Percentiles rank a stretch among this genome's conserved stretches.
Conservation (phyloP, 202 grass and related monocot species). For the Saccharum hybrid region DNA sequence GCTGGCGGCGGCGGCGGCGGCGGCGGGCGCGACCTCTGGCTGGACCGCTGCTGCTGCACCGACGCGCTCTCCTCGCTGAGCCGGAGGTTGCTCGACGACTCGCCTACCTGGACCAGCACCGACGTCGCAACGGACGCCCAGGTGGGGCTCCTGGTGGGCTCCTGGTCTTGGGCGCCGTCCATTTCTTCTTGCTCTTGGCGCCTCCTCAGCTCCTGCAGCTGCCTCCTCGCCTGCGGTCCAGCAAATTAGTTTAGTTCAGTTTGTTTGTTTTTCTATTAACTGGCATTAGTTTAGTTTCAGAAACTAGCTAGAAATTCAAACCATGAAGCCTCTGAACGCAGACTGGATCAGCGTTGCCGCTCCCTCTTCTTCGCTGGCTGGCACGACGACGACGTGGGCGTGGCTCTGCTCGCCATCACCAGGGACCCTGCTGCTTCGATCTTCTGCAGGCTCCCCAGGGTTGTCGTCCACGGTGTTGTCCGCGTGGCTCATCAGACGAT, state of each 20-base stretch:
- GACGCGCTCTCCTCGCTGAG: constrained; percentile 60
- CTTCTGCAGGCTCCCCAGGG: constrained; percentile 15
- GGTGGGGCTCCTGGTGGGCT: constrained; percentile 46
- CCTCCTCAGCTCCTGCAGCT: constrained; percentile 39
- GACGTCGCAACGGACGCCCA: constrained; percentile 59
- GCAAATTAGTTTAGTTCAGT: not conserved
- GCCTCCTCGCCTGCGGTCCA: constrained; percentile 54
- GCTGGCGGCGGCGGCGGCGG: not conserved
- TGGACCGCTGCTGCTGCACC: constrained; percentile 52
- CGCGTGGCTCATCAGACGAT: not conserved
- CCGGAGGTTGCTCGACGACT: constrained; percentile 61
- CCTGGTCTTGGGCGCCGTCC: constrained; percentile 21
- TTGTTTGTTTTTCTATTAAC: not conserved
- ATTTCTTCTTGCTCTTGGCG: constrained; percentile 19
- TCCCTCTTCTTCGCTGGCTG: constrained; percentile 27
- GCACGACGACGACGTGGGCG: not conserved
- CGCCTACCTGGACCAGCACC: constrained; percentile 74
- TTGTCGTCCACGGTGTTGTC: not conserved
- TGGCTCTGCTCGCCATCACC: not conserved
- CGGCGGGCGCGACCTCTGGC: constrained; percentile 45
- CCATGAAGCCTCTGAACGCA: constrained; percentile 71
- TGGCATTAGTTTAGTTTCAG: not conserved
- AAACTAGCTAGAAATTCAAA: constrained; percentile 17
- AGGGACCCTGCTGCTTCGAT: not conserved
- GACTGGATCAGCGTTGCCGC: constrained; percentile 73